Percentiles rank a stretch among this genome's conserved stretches.
These are phyloP conservation scores for Cephaloascus albidus DNA, from an alignment of 805 yeast species.

Conservation along the genomic window DNA sequence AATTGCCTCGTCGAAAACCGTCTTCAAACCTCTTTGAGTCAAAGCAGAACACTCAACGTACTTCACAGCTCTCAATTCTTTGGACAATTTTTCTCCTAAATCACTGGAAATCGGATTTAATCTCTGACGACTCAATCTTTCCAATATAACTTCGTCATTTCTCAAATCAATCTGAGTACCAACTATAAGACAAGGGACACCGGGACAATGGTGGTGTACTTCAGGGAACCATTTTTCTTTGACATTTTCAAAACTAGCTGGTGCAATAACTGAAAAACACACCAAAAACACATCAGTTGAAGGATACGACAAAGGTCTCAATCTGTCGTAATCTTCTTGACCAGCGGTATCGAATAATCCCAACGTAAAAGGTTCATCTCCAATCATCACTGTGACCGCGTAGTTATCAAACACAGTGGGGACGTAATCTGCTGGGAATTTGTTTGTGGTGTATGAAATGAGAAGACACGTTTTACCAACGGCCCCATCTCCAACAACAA, in stretches of 20 bases:
- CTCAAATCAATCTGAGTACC: slow-evolving; percentile 96
- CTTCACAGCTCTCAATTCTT: slow-evolving; percentile 90
- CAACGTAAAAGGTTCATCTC: slow-evolving; percentile 95
- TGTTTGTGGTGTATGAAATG: slow-evolving; percentile 92
- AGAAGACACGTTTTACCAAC: slow-evolving; percentile 96
- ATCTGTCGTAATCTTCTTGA: slow-evolving; percentile 96
- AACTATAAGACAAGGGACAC: slow-evolving; percentile 92
- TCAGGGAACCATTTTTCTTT: slow-evolving; percentile 99
- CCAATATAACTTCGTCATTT: slow-evolving; percentile 84
- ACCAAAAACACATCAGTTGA: slow-evolving; percentile 95
- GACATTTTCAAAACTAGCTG: slow-evolving; percentile 95
- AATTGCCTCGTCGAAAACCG: slow-evolving; percentile 97
- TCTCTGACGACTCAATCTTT: slow-evolving; percentile 84
- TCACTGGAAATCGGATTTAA: slow-evolving; percentile 78
- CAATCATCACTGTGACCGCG: slow-evolving; percentile 92
- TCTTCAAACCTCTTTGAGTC: slow-evolving; percentile 93
- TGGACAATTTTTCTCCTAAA: slow-evolving; percentile 87
- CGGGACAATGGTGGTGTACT: slow-evolving; percentile 95
- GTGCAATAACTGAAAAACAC: slow-evolving; percentile 94
- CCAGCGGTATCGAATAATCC: slow-evolving; percentile 99
- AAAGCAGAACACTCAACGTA: slow-evolving; percentile 97
- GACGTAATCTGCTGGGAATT: slow-evolving; percentile 96
- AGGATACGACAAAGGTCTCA: slow-evolving; percentile 94
- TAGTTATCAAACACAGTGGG: slow-evolving; percentile 98
- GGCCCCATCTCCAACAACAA: slow-evolving; percentile 99